Conservation (phyloP, 225 moss, liverwort and hornwort species). For the Polytrichum formosum region DNA sequence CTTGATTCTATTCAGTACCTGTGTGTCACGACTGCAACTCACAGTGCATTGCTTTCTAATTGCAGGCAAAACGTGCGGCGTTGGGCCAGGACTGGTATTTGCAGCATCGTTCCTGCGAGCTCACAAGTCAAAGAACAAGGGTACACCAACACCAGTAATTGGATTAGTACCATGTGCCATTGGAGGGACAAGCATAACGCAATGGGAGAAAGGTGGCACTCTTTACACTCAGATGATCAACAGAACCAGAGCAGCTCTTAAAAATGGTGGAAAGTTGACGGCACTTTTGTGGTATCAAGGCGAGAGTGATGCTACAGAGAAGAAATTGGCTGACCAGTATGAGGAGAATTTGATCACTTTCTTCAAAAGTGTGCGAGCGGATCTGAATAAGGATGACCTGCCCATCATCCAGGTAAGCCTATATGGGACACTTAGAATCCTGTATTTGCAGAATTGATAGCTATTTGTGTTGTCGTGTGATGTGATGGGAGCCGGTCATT, state of each 20-base stretch:
- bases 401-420: constrained; percentile 57
- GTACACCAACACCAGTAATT: constrained; percentile 26
- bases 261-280: constrained; percentile 31
- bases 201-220: constrained; percentile 53
- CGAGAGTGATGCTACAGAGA: constrained; percentile 47
- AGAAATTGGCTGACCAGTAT: constrained; percentile 35
- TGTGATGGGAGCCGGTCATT: too few relatives aligned
- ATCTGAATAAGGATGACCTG: constrained; percentile 42
- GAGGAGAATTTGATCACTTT: constrained; percentile 40
- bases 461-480: neutral
- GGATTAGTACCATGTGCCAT: constrained; percentile 77
- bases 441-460: neutral
- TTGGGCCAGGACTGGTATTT: constrained; percentile 76
- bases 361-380: constrained; percentile 48
- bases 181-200: constrained; percentile 50
- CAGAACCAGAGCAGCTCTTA: constrained; percentile 44
- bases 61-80: constrained; percentile 57
- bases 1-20: too few relatives aligned
- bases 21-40: too few relatives aligned
- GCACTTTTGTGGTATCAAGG: constrained; percentile 83
- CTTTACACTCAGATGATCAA: constrained; percentile 59
- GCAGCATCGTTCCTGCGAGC: constrained; percentile 53
- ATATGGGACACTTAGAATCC: neutral
- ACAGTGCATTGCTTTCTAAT: neutral
- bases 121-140: constrained; percentile 31